Evolutionary conservation across 2,329 filamentous ascomycete genomes (phyloP).

Genomic region (Didymellaceae sp.): DNA sequence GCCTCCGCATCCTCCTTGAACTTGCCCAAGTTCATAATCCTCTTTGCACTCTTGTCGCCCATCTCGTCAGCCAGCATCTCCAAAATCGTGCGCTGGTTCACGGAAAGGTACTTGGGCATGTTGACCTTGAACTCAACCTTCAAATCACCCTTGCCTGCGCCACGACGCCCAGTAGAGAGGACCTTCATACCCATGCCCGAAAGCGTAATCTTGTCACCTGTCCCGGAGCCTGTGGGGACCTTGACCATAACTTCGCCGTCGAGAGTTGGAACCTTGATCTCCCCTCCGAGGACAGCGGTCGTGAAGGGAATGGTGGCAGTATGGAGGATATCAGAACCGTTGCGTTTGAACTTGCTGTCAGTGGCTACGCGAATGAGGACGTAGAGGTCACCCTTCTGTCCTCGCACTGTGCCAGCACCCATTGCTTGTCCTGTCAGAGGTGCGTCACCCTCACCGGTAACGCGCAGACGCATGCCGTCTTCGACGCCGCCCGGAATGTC

Average conservation of each 20-base stretch:
- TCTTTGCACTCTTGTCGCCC: constrained; percentile 87
- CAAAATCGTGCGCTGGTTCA: constrained; percentile 89
- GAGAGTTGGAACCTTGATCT: constrained; percentile 86
- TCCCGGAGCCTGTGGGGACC: constrained; percentile 88
- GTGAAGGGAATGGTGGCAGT: constrained; percentile 91
- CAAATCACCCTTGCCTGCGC: constrained; percentile 77
- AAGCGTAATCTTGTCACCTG: constrained; percentile 89
- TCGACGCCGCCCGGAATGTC: constrained; percentile 96
- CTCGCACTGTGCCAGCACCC: constrained; percentile 64
- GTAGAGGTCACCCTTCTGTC: constrained; percentile 85
- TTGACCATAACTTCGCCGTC: constrained; percentile 90
- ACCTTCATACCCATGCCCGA: constrained; percentile 94
- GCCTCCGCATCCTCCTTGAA: constrained; percentile 44
- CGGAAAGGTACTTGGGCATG: constrained; percentile 92
- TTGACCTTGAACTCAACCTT: constrained; percentile 92
- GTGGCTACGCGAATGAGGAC: constrained; percentile 88
- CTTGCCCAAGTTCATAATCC: constrained; percentile 82
- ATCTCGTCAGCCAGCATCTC: constrained; percentile 98
- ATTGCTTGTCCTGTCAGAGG: constrained; percentile 75
- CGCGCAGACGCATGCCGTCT: constrained; percentile 89
- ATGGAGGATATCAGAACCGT: constrained; percentile 89
- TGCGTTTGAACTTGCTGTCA: constrained; percentile 86
- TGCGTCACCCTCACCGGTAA: constrained; percentile 86
- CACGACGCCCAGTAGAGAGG: constrained; percentile 63
- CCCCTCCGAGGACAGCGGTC: constrained; percentile 89